Conservation (phyloP, 2,329 filamentous ascomycete genomes). For the Sclerotiophoma versabilis region DNA sequence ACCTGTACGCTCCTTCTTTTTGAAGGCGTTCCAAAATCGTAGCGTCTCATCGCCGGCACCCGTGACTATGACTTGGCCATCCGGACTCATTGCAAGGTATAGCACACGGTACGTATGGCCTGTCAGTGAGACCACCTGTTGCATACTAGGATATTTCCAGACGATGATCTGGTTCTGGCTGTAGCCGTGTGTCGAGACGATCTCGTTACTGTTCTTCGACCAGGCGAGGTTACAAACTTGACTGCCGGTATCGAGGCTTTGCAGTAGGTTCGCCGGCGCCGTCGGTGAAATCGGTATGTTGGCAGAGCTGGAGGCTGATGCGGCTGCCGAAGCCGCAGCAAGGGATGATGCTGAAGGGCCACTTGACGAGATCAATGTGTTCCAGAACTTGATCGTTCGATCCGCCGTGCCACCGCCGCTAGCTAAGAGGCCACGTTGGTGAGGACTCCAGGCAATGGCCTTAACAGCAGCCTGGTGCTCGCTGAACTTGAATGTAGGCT, state of each 20-base stretch:
- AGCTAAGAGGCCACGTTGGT: constrained; percentile 91
- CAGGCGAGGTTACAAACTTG: constrained; percentile 99
- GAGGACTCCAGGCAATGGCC: constrained; percentile 96
- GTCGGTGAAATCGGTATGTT: constrained; percentile 43
- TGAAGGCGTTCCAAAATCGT: constrained; percentile 96
- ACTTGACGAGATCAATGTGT: constrained; percentile 79
- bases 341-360: constrained; percentile 51
- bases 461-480: constrained; percentile 97
- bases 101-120: constrained; percentile 96
- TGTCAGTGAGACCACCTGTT: constrained; percentile 91
- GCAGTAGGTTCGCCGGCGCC: constrained; percentile 59
- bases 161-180: constrained; percentile 98
- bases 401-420: constrained; percentile 96
- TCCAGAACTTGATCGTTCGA: constrained; percentile 96
- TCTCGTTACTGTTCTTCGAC: constrained; percentile 97
- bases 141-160: constrained; percentile 99
- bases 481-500: constrained; percentile 90
- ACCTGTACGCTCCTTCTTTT: constrained; percentile 74
- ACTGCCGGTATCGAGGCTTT: constrained; percentile 93
- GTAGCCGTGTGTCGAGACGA: constrained; percentile 96
- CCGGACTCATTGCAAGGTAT: constrained; percentile 96
- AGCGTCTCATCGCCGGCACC: constrained; percentile 96
- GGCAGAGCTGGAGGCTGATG: constrained; percentile 40
- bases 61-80: constrained; percentile 91
- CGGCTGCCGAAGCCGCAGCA: constrained; percentile 47